phyloP scores from a whole-genome alignment of 768 basidiomycete species.

The Tulasnella sp. region DNA sequence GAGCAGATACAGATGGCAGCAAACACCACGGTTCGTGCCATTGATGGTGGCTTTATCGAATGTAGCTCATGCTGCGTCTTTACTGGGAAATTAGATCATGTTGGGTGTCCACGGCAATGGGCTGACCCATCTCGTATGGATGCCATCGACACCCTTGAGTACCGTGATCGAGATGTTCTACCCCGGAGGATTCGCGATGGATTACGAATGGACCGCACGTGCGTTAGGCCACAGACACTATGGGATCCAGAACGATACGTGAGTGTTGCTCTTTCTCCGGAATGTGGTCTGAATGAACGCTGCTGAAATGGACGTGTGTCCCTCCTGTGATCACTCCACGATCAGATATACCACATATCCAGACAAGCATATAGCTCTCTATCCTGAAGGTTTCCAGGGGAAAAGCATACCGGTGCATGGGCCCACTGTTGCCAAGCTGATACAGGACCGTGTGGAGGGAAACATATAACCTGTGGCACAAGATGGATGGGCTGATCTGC shows the following conservation, averaged over 20 bases:
- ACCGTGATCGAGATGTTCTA: slow-evolving; percentile 33
- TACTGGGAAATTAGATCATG: slow-evolving; percentile 26
- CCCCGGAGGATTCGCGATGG: slow-evolving; percentile 29
- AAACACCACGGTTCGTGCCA: slow-evolving; percentile 26
- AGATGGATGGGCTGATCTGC: too few species aligned
- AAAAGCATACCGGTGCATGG: slow-evolving; percentile 65
- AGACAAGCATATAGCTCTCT: slow-evolving; percentile 48
- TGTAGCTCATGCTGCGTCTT: neutral
- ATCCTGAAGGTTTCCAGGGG: slow-evolving; percentile 79
- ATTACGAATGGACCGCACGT: slow-evolving; percentile 26
- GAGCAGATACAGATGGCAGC: slow-evolving; percentile 31
- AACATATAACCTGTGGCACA: neutral
- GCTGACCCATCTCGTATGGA: slow-evolving; percentile 31
- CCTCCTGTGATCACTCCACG: neutral
- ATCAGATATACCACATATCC: slow-evolving; percentile 33
- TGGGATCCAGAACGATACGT: slow-evolving; percentile 27
- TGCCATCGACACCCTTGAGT: slow-evolving; percentile 28
- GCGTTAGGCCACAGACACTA: slow-evolving; percentile 28
- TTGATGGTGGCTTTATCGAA: neutral
- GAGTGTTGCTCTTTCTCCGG: too few species aligned
- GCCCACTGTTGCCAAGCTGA: slow-evolving; percentile 48
- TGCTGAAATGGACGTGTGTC: too few species aligned
- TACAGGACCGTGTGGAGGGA: slow-evolving; percentile 54
- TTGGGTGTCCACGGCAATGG: slow-evolving; percentile 32
- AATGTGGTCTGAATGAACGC: too few species aligned